Evolutionary conservation across 2,329 filamentous ascomycete genomes (phyloP), one percentile per base, ranked within the genome.

Genomic region (Phaeosphaeria sp.): DNA sequence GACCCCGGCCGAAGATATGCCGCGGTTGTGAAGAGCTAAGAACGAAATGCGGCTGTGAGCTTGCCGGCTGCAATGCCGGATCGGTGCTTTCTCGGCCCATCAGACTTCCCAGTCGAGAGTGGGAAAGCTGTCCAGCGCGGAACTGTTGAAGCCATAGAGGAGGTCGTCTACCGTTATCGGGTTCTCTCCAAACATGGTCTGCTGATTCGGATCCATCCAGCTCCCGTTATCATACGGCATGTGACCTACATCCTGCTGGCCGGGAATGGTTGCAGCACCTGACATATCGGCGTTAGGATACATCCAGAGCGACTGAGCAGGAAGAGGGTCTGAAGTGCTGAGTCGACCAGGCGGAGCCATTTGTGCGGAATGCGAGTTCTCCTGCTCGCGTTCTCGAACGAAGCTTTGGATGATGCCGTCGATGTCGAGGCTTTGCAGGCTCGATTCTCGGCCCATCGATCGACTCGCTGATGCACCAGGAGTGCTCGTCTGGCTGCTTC

Each of bases 371-470:
- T 64, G 63, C 9, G 54, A 55, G 8, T 43, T 63, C 43, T 69
- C 67, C 42, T 74, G 66, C 30, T 36, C 30, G 30, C 30, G 30
- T 53, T 77, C 74, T 13, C 75, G 71, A 33, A 77, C 76, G 49
- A 80, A 79, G 58, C 77, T 79, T 57, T 77, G 76, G 17, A 80
- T 79, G 33, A 80, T 79, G 40, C 76, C 75, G 49, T 79, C 77
- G 21, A 80, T 77, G 47, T 80, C 77, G n/a, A 80, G 63, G 20
- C 73, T 75, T 1, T 77, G 64, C 21, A 71, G 27, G 49, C 60
- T 61, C n/a, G 63, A 60, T 2, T 65, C 66, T 11, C 57, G 60
- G 22, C 59, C 48, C 48, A 46, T 54, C 0, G 73, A 15, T 53
- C 61, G 39, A 13, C 54, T 22, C 30, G 55, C 51, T 39, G 57